A percentile compares a stretch with the other conserved stretches of the same genome.
These are phyloP conservation scores for Panaeolus papilionaceus DNA, from an alignment of 768 basidiomycete genomes.

Conservation along the genomic window DNA sequence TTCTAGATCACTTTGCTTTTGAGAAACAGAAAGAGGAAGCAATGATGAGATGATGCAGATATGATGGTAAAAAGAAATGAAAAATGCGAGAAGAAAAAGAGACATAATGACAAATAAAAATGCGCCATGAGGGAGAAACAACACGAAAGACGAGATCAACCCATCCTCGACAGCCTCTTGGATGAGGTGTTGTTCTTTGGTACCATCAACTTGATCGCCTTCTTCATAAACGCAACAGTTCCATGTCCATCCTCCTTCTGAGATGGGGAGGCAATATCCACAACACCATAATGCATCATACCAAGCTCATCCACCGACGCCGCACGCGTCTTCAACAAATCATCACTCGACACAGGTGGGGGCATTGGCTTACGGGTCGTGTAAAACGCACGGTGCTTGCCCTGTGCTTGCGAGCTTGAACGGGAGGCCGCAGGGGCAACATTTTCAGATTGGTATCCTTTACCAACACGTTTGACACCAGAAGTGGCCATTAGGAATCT, in stretches of 20 bases:
- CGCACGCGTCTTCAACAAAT: conserved; percentile 45
- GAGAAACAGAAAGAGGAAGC: conserved; percentile 20
- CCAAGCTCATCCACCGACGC: conserved; percentile 74
- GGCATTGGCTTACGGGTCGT: conserved; percentile 64
- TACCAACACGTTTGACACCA: conserved; percentile 80
- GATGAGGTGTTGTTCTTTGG: conserved; percentile 60
- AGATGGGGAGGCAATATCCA: conserved; percentile 30
- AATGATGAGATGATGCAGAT: conserved; percentile 15
- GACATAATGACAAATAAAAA: conserved; percentile 10
- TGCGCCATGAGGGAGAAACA: conserved; percentile 5
- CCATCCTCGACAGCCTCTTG: conserved; percentile 53
- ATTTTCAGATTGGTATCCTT: conserved; percentile 81
- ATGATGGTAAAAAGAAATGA: neutral
- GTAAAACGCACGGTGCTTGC: conserved; percentile 52
- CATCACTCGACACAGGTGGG: conserved; percentile 75
- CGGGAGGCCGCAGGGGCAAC: conserved; percentile 40
- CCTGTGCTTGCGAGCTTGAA: conserved; percentile 32
- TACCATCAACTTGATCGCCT: conserved; percentile 80
- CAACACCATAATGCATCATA: conserved; percentile 46
- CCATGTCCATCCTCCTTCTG: conserved; percentile 55
- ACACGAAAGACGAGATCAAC: conserved; percentile 26
- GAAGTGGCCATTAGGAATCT: conserved; percentile 84
- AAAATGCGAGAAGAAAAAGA: conserved; percentile 6
- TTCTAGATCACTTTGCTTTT: neutral
- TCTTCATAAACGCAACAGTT: conserved; percentile 63